Evolutionary conservation across 768 basidiomycete species (phyloP).

Genomic region (Boletus reticuloceps): DNA sequence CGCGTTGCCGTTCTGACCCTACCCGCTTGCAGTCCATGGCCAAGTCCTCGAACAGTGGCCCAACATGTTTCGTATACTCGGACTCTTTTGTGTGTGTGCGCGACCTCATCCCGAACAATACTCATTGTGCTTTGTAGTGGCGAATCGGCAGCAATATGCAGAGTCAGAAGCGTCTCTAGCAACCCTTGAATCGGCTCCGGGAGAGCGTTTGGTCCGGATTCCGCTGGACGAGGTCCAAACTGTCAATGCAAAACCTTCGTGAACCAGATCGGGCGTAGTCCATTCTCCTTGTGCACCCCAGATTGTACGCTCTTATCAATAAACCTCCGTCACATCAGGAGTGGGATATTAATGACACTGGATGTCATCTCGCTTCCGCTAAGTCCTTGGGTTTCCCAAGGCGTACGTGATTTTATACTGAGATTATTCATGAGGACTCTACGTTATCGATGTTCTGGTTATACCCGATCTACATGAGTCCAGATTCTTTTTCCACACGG

Average conservation of each 20-base stretch:
- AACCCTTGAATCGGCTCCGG: constrained; percentile 28
- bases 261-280: too few relatives aligned
- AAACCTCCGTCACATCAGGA: too few relatives aligned
- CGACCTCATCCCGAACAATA: neutral
- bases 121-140: constrained; percentile 37
- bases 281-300: too few relatives aligned
- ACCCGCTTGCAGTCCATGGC: constrained; percentile 55
- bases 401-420: neutral
- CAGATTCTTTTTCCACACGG: too few relatives aligned
- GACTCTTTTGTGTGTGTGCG: constrained; percentile 56
- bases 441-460: too few relatives aligned
- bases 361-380: neutral
- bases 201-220: constrained; percentile 70
- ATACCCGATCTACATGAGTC: too few relatives aligned
- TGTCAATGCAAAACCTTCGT: constrained; percentile 9
- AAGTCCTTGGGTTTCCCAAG: neutral
- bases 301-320: too few relatives aligned
- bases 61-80: constrained; percentile 76
- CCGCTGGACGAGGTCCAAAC: constrained; percentile 64
- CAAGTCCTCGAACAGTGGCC: constrained; percentile 81
- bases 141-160: constrained; percentile 39
- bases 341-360: neutral
- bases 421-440: too few relatives aligned
- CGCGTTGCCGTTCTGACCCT: neutral
- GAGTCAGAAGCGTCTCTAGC: constrained; percentile 22